Conservation (phyloP, 2,329 filamentous ascomycete genomes). For the Bretziella fagacearum region DNA sequence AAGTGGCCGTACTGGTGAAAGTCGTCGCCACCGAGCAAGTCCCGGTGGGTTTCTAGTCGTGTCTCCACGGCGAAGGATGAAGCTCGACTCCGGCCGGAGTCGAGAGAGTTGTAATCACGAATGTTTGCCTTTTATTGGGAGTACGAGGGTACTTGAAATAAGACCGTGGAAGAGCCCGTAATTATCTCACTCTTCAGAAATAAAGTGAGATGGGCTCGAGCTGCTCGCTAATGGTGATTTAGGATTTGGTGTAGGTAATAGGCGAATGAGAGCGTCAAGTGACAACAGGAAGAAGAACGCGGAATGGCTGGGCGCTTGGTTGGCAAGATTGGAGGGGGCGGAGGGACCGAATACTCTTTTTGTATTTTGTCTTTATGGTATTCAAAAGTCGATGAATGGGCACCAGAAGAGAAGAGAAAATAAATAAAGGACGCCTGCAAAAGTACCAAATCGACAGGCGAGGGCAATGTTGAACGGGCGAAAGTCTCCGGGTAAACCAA, state of each 20-base stretch:
- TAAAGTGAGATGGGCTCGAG: slow-evolving; percentile 2
- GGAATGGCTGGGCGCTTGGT: too few species aligned
- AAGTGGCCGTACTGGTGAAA: slow-evolving; percentile 14
- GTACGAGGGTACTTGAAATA: neutral
- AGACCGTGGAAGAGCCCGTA: neutral
- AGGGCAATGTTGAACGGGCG: neutral
- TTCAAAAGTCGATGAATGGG: too few species aligned
- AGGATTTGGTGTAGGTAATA: neutral
- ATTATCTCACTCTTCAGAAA: neutral
- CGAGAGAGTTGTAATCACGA: slow-evolving; percentile 7
- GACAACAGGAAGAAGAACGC: too few species aligned
- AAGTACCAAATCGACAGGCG: neutral
- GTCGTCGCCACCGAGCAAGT: slow-evolving; percentile 15
- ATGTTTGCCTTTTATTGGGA: slow-evolving; percentile 4
- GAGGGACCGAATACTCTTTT: neutral
- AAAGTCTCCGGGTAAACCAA: neutral
- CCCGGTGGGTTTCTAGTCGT: slow-evolving; percentile 14
- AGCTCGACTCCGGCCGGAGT: slow-evolving; percentile 14
- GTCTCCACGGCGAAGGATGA: slow-evolving; percentile 14
- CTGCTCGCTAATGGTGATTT: neutral
- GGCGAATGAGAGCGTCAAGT: neutral
- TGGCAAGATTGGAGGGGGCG: too few species aligned
- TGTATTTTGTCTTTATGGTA: too few species aligned
- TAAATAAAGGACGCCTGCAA: neutral
- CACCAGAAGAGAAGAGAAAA: neutral